phyloP scores from a whole-genome alignment of 2,329 filamentous ascomycete species.

The Colletotrichum sp. region DNA sequence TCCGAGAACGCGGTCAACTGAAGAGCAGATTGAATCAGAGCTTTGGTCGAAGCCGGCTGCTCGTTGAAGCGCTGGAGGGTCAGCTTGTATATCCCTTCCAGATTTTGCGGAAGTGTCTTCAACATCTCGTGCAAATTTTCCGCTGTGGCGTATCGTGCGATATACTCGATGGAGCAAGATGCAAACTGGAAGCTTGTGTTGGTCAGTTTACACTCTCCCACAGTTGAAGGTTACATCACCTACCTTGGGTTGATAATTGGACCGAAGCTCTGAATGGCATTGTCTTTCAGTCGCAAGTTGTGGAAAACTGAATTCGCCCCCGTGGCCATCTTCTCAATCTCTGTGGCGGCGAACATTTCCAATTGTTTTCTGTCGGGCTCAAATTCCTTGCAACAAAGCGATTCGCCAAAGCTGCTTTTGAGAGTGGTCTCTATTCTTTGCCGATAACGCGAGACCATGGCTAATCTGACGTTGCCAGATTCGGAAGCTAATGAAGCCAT shows the following conservation, averaged over 20 bases:
- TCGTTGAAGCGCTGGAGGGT: neutral
- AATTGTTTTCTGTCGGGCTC: neutral
- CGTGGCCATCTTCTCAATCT: neutral
- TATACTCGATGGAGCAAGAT: neutral
- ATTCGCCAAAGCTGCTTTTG: neutral
- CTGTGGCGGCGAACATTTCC: neutral
- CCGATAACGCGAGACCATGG: neutral
- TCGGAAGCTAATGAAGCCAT: neutral
- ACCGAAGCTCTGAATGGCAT: neutral
- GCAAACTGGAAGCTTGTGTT: neutral
- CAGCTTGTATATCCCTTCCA: neutral
- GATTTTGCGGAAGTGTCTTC: neutral
- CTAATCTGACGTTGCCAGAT: neutral
- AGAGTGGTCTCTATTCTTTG: neutral
- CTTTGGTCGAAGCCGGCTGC: neutral
- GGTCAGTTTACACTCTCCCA: neutral
- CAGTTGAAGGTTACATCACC: neutral
- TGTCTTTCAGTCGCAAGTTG: neutral
- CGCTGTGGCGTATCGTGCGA: neutral
- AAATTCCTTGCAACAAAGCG: neutral
- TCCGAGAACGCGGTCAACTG: neutral
- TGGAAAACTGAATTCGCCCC: neutral
- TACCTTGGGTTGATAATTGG: accelerated
- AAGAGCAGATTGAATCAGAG: neutral
- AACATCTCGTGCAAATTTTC: neutral